These are phyloP conservation scores for Cyberlindnera amylophila DNA, from an alignment of 805 yeast genomes.

Conservation along the genomic window DNA sequence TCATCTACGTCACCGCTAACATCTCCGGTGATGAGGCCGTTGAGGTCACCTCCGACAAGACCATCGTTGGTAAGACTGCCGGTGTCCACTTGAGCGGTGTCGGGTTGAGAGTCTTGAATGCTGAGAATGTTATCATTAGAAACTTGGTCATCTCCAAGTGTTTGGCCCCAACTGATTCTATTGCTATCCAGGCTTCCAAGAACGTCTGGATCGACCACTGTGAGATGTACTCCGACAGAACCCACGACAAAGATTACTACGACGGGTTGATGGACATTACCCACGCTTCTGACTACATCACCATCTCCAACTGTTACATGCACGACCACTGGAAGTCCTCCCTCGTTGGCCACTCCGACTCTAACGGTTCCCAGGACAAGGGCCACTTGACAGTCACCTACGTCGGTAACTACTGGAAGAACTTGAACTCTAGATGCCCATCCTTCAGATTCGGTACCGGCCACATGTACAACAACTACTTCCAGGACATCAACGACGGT, in stretches of 20 bases:
- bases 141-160: conserved; percentile 7
- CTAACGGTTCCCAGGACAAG: conserved; percentile 2
- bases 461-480: conserved; percentile 8
- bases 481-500: conserved; percentile 3
- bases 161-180: conserved; percentile 5
- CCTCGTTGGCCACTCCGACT: conserved; percentile 8
- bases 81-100: conserved; percentile 6
- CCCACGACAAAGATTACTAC: conserved; percentile 7
- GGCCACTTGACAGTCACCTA: conserved; percentile 8
- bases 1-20: conserved; percentile 4
- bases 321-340: conserved; percentile 8
- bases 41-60: conserved; percentile 6
- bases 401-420: conserved; percentile 6
- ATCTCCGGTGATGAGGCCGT: conserved; percentile 4
- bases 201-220: conserved; percentile 8
- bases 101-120: conserved; percentile 3
- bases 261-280: conserved; percentile 7
- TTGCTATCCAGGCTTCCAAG: conserved; percentile 2
- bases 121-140: conserved; percentile 5
- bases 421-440: conserved; percentile 8
- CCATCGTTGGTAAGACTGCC: conserved; percentile 6
- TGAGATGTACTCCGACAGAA: conserved; percentile 4
- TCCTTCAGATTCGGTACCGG: conserved; percentile 9
- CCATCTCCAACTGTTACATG: conserved; percentile 7
- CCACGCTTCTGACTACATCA: conserved; percentile 8